These are phyloP conservation scores for Saccharomycopsis schoenii DNA, from an alignment of 805 yeast genomes.

Conservation along the genomic window DNA sequence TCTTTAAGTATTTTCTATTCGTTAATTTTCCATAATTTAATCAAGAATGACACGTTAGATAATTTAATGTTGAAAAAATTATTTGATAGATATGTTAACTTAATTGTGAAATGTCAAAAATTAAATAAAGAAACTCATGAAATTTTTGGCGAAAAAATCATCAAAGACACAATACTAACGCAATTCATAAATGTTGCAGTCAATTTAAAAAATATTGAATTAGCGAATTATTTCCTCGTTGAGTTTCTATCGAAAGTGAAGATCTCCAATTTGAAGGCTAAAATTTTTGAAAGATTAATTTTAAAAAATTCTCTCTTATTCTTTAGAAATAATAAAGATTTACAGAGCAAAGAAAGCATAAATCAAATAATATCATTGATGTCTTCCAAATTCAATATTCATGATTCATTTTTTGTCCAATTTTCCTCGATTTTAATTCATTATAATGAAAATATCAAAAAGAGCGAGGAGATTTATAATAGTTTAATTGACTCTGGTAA, in stretches of 20 bases:
- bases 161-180: conserved; percentile 2
- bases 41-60: background rate
- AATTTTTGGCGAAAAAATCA: background rate
- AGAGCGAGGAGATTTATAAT: conserved; percentile 4
- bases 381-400: conserved; percentile 8
- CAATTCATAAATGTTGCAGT: conserved; percentile 9
- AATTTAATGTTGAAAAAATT: background rate
- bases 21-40: conserved; percentile 1
- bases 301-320: conserved; percentile 1
- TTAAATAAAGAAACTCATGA: background rate
- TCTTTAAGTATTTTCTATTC: conserved; percentile 12
- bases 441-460: conserved; percentile 1
- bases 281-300: conserved; percentile 6
- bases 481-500: conserved; percentile 20
- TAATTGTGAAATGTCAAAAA: conserved; percentile 4
- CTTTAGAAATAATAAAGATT: background rate
- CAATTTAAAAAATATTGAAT: background rate
- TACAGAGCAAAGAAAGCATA: background rate
- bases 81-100: conserved; percentile 7
- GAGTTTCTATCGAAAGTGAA: conserved; percentile 6
- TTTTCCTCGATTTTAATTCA: conserved; percentile 11
- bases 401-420: conserved; percentile 9
- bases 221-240: conserved; percentile 6
- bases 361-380: conserved; percentile 4
- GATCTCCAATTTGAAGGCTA: background rate